Base-by-base conservation (phyloP, 2,329 filamentous ascomycete species). In the Epichloe elymi region DNA sequence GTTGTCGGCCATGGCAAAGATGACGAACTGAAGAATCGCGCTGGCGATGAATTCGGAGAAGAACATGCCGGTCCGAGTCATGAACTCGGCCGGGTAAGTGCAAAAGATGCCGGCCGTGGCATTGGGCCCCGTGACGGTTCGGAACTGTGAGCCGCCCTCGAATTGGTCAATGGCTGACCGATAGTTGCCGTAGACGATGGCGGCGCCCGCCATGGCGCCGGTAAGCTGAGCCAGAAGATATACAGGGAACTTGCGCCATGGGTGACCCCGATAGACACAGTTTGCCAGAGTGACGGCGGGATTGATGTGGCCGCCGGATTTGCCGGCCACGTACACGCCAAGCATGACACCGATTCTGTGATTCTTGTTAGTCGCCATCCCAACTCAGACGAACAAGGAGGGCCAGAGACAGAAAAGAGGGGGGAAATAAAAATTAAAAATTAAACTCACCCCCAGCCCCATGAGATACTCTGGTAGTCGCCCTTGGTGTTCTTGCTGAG, bases 61-160 rank as follows among this genome's bases (percentile, higher is more conserved):
- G 67, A 86, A 85, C 67, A 84, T 79, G 46, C 75, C 79, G 0
- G 79, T 77, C 47, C 75, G 79, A 3, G 78, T 82, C 70, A 87
- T 74, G 64, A 87, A 85, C 0, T 68, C 59, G 39, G 80, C 78
- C 0, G 84, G 83, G 58, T 88, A 88, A 0, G 85, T 87, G 70
- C 79, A 84, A 88, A 88, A 88, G 56, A 88, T 79, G 2, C 78
- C 82, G 0, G 81, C 85, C 0, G 82, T 83, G 1, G 82, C 75
- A 43, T 76, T 84, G 26, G 67, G 62, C 8, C 70, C 75, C 40
- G 66, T 64, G 0, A 87, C 83, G 1, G 82, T 86, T 23, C 83
- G 74, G 52, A 84, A 71, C 14, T 74, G 70, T 3, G 72, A 64
- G 2, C 74, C 75, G 14, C 82, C 83, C 62, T 86, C 83, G 57